A percentile compares a stretch with the other conserved stretches of the same genome.
phyloP scores from a whole-genome alignment of 441 rosid species.

The Breynia disticha region DNA sequence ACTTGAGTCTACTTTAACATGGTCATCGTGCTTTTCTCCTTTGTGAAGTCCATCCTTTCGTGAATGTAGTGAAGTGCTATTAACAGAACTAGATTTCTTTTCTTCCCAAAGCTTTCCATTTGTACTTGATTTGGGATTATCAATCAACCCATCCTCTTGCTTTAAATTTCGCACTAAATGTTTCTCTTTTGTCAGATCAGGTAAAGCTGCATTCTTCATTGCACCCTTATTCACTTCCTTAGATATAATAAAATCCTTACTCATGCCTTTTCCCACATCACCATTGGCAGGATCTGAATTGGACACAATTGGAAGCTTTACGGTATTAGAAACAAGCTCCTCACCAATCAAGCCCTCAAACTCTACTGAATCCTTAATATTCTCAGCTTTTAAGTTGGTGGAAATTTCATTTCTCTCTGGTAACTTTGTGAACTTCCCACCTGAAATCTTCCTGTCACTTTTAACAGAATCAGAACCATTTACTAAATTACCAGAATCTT shows the following conservation, averaged over 20 bases:
- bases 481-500: conserved; percentile 21
- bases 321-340: conserved; percentile 63
- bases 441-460: conserved; percentile 30
- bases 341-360: conserved; percentile 38
- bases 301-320: conserved; percentile 65
- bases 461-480: conserved; percentile 31
- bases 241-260: conserved; percentile 24
- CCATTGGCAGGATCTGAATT: conserved; percentile 27
- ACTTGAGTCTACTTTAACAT: conserved; percentile 32
- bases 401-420: conserved; percentile 31
- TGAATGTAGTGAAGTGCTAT: conserved; percentile 27
- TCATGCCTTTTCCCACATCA: conserved; percentile 27
- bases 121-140: conserved; percentile 36
- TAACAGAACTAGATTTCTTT: conserved; percentile 32
- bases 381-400: conserved; percentile 29
- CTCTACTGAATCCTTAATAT: conserved; percentile 30
- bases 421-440: conserved; percentile 35
- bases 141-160: conserved; percentile 35
- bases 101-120: conserved; percentile 48
- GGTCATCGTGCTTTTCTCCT: conserved; percentile 33
- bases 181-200: conserved; percentile 30
- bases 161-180: conserved; percentile 15
- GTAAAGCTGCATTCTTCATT: conserved; percentile 22
- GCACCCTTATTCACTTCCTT: conserved; percentile 24
- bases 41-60: conserved; percentile 39